Evolutionary conservation across 2,329 filamentous ascomycete species (phyloP), one percentile per base, ranked within the genome.

Genomic region (Sarocladium kiliense): DNA sequence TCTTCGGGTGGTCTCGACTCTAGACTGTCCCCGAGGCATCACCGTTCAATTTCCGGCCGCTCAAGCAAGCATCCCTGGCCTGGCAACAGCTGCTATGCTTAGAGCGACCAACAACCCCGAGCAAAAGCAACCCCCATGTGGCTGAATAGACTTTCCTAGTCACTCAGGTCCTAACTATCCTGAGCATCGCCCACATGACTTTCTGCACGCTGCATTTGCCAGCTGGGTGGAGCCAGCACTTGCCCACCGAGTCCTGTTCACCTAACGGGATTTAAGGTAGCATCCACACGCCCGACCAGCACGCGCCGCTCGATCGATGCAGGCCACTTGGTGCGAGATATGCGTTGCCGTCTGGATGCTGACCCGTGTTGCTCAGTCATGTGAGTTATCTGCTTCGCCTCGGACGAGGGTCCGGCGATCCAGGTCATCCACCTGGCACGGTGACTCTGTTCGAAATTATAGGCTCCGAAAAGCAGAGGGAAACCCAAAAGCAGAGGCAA

Each of bases 71-170:
- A n/a, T n/a, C n/a, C n/a, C 14, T 14, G 7, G 30, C 30, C 30
- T 34, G 9, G 30, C 30, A 9, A 34, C 9, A 14, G 9, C 9
- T n/a, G n/a, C n/a, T n/a, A n/a, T 49, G 5, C 44, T 49, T 25
- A 49, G 23, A 27, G 7, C 26, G 25, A 27, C 3, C 44, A 27
- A 6, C 23, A 30, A 25, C 44, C n/a, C 44, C 44, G 44, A 32
- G 27, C 47, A 51, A 27, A 51, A 51, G 47, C 47, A 51, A 51
- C 3, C 10, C 44, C 19, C 26, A 4, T 3, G 18, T 36, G 27
- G 27, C 26, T 23, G n/a, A 23, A 19, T 51, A 51, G 47, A 51
- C 47, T 51, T 51, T 36, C 47, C 27, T 51, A 51, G 47, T 51
- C 47, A 16, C 30, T 27, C 26, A 51, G 11, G 3, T 51, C 27